Evolutionary conservation across 164 flowering plant species (phyloP).

Genomic region (Sextonia rubra): DNA sequence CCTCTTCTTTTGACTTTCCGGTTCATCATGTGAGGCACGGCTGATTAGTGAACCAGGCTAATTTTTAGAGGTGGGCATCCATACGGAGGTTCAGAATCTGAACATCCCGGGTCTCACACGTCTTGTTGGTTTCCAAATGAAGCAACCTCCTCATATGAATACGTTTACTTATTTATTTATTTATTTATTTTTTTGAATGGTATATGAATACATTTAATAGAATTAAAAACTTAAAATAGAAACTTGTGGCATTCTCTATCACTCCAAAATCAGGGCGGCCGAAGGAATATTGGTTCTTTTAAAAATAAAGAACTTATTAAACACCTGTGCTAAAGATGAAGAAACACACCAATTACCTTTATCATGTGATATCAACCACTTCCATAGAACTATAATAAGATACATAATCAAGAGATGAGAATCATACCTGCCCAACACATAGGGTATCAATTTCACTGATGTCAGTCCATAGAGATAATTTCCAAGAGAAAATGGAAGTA

Average conservation of each 20-base stretch:
- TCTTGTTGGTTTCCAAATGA: no score
- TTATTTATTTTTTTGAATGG: no score
- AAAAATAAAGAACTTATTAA: neutral
- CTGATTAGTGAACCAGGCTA: no score
- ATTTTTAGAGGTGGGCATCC: no score
- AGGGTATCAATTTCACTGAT: slow-evolving; percentile 90
- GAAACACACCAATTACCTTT: neutral
- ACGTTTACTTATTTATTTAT: no score
- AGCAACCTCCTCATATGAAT: no score
- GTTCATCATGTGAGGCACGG: no score
- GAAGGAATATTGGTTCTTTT: neutral
- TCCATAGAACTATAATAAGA: neutral
- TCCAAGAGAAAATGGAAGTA: slow-evolving; percentile 95
- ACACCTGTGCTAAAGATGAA: neutral
- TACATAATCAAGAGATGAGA: slow-evolving; percentile 5
- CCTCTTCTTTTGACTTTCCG: no score
- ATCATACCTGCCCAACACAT: slow-evolving; percentile 86
- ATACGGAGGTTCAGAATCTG: no score
- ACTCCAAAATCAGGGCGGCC: neutral
- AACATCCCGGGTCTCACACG: no score
- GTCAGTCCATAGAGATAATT: slow-evolving; percentile 96
- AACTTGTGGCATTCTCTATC: neutral
- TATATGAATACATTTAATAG: no score
- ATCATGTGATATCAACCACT: neutral
- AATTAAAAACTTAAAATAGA: neutral